Conservation (phyloP, 345 rosid species). For the Chamaenerion angustifolium region DNA sequence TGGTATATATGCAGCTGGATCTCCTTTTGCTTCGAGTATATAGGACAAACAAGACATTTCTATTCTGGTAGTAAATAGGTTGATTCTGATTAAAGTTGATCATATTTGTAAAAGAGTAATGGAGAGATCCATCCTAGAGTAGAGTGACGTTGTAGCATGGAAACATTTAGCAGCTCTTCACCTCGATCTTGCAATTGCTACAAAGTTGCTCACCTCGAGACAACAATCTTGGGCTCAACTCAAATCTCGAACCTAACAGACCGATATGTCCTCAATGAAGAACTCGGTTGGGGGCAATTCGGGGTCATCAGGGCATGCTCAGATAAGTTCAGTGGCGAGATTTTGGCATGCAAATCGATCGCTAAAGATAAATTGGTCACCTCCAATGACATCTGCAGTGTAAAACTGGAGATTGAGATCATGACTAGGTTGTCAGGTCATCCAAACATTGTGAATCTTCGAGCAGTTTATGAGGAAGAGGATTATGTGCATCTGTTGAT, state of each 20-base stretch:
- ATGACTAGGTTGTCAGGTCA: constrained; percentile 58
- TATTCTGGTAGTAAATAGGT: too few species aligned
- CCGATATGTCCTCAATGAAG: constrained; percentile 48
- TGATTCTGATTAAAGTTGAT: too few species aligned
- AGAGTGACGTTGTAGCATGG: constrained; percentile 30
- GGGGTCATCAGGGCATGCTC: constrained; percentile 68
- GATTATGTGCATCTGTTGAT: constrained; percentile 44
- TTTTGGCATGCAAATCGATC: constrained; percentile 49
- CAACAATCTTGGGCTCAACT: constrained; percentile 39
- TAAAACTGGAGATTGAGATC: constrained; percentile 59
- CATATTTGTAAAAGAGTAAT: too few species aligned
- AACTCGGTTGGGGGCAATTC: constrained; percentile 73
- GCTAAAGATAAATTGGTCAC: constrained; percentile 46
- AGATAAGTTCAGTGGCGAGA: constrained; percentile 41
- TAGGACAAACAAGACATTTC: too few species aligned
- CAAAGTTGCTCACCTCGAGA: constrained; percentile 27
- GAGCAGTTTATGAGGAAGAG: constrained; percentile 58
- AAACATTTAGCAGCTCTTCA: constrained; percentile 19
- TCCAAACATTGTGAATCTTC: constrained; percentile 54
- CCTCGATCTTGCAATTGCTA: constrained; percentile 25
- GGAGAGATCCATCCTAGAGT: constrained; percentile 5
- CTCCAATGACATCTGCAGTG: constrained; percentile 29
- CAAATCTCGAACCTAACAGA: constrained; percentile 48
- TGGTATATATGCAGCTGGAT: too few species aligned
- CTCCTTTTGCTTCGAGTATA: too few species aligned